phyloP scores from a whole-genome alignment of 2,329 filamentous ascomycete species.

The Alternaria burnsii region DNA sequence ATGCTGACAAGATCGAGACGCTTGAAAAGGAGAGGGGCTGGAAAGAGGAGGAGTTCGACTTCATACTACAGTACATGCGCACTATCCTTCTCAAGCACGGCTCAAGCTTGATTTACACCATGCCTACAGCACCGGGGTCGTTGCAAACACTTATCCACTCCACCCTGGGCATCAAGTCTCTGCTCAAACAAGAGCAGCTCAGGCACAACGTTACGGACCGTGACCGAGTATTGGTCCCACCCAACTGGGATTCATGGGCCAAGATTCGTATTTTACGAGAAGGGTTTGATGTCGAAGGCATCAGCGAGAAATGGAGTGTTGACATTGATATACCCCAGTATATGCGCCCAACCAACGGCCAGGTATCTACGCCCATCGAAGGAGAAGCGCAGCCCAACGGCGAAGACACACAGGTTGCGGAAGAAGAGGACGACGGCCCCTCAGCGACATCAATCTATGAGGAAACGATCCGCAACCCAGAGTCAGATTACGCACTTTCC shows the following conservation, averaged over 20 bases:
- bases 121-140: constrained; percentile 69
- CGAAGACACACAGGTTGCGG: constrained; percentile 8
- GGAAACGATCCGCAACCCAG: constrained; percentile 79
- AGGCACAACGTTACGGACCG: constrained; percentile 85
- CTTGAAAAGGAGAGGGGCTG: constrained; percentile 89
- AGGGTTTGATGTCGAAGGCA: constrained; percentile 87
- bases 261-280: constrained; percentile 94
- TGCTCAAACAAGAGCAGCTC: constrained; percentile 63
- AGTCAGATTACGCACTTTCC: constrained; percentile 57
- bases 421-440: constrained; percentile 47
- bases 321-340: constrained; percentile 69
- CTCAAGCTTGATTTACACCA: constrained; percentile 66
- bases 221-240: constrained; percentile 91
- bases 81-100: constrained; percentile 80
- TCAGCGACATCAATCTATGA: constrained; percentile 79
- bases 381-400: constrained; percentile 22
- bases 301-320: constrained; percentile 85
- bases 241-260: constrained; percentile 98
- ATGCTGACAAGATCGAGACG: constrained; percentile 89
- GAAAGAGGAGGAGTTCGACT: constrained; percentile 97
- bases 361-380: constrained; percentile 22
- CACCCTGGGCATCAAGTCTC: constrained; percentile 83
- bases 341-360: constrained; percentile 34
- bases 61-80: constrained; percentile 89
- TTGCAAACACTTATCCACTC: constrained; percentile 84